Evolutionary conservation across 169 alveolate genomes (phyloP).

Genomic region (Cryptosporidium tyzzeri): DNA sequence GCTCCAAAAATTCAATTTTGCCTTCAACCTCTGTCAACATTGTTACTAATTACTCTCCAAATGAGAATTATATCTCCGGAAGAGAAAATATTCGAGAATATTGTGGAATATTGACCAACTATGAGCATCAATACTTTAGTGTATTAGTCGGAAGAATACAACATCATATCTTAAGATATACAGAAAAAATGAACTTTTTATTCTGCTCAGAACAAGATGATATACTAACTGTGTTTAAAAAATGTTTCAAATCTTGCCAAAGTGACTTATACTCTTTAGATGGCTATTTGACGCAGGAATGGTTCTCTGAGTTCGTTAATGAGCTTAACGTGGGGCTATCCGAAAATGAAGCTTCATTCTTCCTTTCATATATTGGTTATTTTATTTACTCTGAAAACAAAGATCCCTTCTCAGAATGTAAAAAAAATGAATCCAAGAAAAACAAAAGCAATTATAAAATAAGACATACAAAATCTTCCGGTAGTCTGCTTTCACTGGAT

Average conservation of each 20-base stretch:
- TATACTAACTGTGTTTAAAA: not conserved
- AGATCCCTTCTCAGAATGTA: not conserved
- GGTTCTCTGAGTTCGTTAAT: conserved; percentile 46
- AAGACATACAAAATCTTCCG: conserved; percentile 31
- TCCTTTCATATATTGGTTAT: conserved; percentile 40
- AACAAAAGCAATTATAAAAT: not conserved
- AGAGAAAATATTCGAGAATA: not conserved
- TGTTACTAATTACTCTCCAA: not conserved
- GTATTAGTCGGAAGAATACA: conserved; percentile 48
- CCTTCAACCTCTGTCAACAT: not conserved
- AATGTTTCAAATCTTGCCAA: conserved; percentile 27
- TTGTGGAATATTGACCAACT: conserved; percentile 1
- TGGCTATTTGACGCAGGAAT: not conserved
- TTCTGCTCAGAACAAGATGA: not conserved
- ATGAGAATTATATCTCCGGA: not conserved
- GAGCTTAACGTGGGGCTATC: conserved; percentile 58
- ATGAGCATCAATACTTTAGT: conserved; percentile 56
- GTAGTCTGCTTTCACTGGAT: not conserved
- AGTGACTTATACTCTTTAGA: not conserved
- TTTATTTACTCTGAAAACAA: not conserved
- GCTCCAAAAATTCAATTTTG: not conserved
- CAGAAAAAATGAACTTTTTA: not conserved
- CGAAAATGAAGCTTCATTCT: conserved; percentile 15
- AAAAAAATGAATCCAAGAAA: not conserved
- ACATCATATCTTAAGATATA: conserved; percentile 7